Evolutionary conservation across 768 basidiomycete species (phyloP).

Genomic region (Leccinellum rugosiceps): DNA sequence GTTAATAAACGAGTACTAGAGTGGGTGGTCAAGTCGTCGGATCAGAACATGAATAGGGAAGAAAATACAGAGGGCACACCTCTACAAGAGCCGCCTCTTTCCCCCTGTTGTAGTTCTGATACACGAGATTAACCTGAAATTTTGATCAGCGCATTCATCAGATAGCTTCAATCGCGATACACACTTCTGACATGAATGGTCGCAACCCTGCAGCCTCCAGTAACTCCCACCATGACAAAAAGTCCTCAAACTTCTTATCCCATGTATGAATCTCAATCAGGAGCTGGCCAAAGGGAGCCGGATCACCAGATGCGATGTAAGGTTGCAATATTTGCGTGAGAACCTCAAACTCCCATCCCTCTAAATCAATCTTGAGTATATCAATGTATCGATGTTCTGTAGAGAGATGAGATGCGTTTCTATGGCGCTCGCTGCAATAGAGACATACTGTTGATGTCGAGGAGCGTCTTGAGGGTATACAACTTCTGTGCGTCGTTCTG

Average conservation of each 20-base stretch:
- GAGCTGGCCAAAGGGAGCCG: slow-evolving; percentile 47
- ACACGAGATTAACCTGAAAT: slow-evolving; percentile 52
- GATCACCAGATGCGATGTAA: slow-evolving; percentile 33
- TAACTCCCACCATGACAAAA: slow-evolving; percentile 45
- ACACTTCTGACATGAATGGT: slow-evolving; percentile 44
- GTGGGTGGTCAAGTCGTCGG: slow-evolving; percentile 1
- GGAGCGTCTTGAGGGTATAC: slow-evolving; percentile 46
- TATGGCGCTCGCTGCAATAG: neutral
- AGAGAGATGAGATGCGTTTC: neutral
- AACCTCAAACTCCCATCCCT: slow-evolving; percentile 47
- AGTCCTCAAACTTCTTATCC: slow-evolving; percentile 34
- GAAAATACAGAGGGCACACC: slow-evolving; percentile 28
- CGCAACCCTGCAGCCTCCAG: slow-evolving; percentile 46
- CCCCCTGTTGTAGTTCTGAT: slow-evolving; percentile 53
- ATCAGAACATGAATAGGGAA: neutral
- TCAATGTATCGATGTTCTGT: slow-evolving; percentile 38
- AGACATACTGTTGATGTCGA: slow-evolving; percentile 40
- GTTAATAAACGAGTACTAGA: slow-evolving; percentile 54
- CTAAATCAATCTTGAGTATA: slow-evolving; percentile 45
- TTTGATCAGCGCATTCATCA: slow-evolving; percentile 1
- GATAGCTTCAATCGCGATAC: neutral
- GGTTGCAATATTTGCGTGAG: slow-evolving; percentile 39
- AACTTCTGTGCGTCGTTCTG: slow-evolving; percentile 32
- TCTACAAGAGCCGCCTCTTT: slow-evolving; percentile 47
- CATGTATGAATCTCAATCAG: slow-evolving; percentile 44